Evolutionary conservation across 2,329 filamentous ascomycete species (phyloP).

Genomic region (Paecilomyces sp.): DNA sequence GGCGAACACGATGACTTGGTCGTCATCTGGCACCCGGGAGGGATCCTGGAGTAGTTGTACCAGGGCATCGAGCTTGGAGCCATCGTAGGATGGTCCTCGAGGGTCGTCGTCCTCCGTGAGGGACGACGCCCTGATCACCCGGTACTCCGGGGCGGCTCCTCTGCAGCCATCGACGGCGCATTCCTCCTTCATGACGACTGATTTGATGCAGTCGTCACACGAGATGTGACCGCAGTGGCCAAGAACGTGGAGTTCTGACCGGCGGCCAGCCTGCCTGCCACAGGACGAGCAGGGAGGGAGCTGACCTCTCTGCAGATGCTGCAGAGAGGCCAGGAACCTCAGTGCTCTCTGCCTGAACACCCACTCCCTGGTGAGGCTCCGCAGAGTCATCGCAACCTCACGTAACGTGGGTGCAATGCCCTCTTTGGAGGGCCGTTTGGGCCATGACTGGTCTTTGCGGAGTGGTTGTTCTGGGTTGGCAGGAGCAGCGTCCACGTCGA

Average conservation of each 20-base stretch:
- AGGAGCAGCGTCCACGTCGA: neutral
- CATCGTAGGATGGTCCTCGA: constrained; percentile 20
- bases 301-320: constrained; percentile 10
- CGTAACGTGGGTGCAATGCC: constrained; percentile 11
- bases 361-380: constrained; percentile 15
- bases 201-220: constrained; percentile 36
- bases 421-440: constrained; percentile 1
- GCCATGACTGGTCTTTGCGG: neutral
- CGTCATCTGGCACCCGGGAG: constrained; percentile 27
- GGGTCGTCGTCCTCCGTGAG: constrained; percentile 18
- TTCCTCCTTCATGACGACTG: constrained; percentile 16
- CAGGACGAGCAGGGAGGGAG: constrained; percentile 27
- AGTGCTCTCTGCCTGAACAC: constrained; percentile 13
- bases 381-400: constrained; percentile 11
- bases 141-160: constrained; percentile 27
- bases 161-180: constrained; percentile 38
- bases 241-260: constrained; percentile 31
- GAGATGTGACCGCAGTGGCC: constrained; percentile 46
- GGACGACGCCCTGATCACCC: constrained; percentile 35
- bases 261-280: constrained; percentile 16
- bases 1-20: constrained; percentile 52
- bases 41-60: constrained; percentile 35
- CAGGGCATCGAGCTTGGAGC: constrained; percentile 43
- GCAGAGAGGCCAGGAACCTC: constrained; percentile 16
- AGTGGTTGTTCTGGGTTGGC: neutral